Conservation (phyloP, 2,329 filamentous ascomycete genomes). For the Pseudocercospora crystallina region DNA sequence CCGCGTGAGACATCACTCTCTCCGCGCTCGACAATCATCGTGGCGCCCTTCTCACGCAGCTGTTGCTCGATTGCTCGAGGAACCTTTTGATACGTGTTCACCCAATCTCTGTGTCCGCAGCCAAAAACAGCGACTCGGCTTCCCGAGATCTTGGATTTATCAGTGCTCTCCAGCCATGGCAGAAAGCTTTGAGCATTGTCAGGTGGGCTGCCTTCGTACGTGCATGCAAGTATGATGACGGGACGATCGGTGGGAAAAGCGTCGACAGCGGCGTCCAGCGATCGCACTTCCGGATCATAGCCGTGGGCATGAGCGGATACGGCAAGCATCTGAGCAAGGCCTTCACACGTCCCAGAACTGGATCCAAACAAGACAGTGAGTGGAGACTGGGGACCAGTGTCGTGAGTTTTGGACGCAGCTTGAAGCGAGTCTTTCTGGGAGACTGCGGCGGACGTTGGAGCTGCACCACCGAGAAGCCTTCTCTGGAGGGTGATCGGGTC, state of each 20-base stretch:
- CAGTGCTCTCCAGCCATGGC: conserved; percentile 60
- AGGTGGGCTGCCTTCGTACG: conserved; percentile 72
- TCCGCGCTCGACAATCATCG: conserved; percentile 35
- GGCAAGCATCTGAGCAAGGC: conserved; percentile 63
- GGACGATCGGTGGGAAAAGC: conserved; percentile 61
- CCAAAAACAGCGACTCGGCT: conserved; percentile 69
- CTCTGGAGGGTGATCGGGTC: conserved; percentile 56
- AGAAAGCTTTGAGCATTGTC: conserved; percentile 71
- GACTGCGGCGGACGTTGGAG: too few relatives aligned
- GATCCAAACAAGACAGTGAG: conserved; percentile 72
- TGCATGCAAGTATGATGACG: conserved; percentile 66
- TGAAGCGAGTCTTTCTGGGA: too few relatives aligned
- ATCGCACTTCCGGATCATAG: conserved; percentile 56
- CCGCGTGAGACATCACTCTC: conserved; percentile 40
- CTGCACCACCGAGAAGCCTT: conserved; percentile 60
- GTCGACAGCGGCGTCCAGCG: conserved; percentile 62
- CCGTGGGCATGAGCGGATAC: conserved; percentile 60
- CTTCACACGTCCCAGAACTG: conserved; percentile 73
- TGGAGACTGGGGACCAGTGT: too few relatives aligned
- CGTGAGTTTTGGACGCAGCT: conserved; percentile 48
- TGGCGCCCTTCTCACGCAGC: conserved; percentile 52
- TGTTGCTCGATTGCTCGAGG: conserved; percentile 62
- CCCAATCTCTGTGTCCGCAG: conserved; percentile 61
- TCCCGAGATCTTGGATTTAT: conserved; percentile 40
- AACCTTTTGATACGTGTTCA: conserved; percentile 64